A percentile compares a stretch with the other conserved stretches of the same genome.
phyloP scores from a whole-genome alignment of 495 filamentous ascomycete species.

The Durotheca rogersii region DNA sequence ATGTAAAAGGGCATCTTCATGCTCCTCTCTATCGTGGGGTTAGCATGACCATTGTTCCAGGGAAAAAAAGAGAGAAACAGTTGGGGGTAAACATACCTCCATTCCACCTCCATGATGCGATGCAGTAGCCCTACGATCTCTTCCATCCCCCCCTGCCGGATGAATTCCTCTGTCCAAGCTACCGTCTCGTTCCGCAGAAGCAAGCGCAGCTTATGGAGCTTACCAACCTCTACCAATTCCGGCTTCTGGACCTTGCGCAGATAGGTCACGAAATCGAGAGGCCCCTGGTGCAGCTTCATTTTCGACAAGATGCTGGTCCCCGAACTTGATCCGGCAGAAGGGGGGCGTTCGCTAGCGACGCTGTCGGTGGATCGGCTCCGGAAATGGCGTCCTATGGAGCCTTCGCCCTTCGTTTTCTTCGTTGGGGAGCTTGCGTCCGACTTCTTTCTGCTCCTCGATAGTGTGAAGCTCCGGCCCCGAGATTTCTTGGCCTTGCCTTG shows the following conservation, averaged over 20 bases:
- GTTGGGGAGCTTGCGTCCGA: slow-evolving; percentile 43
- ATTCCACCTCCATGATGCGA: slow-evolving; percentile 90
- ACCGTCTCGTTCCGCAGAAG: slow-evolving; percentile 93
- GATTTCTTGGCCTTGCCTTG: slow-evolving; percentile 63
- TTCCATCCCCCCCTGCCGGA: slow-evolving; percentile 84
- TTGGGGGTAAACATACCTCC: slow-evolving; percentile 67
- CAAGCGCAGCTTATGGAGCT: slow-evolving; percentile 87
- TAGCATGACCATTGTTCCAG: slow-evolving; percentile 30
- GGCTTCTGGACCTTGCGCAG: slow-evolving; percentile 74
- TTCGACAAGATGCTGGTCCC: slow-evolving; percentile 49
- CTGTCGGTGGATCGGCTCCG: slow-evolving; percentile 54
- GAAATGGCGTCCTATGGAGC: slow-evolving; percentile 52
- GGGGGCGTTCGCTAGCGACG: slow-evolving; percentile 46
- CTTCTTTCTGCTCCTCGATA: slow-evolving; percentile 58
- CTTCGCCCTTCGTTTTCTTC: slow-evolving; percentile 58
- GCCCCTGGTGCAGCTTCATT: slow-evolving; percentile 56
- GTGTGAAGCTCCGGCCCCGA: slow-evolving; percentile 74
- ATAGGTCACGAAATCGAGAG: slow-evolving; percentile 81
- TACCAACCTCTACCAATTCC: slow-evolving; percentile 84
- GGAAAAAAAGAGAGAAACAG: neutral
- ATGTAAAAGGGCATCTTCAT: slow-evolving; percentile 90
- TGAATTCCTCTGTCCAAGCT: slow-evolving; percentile 89
- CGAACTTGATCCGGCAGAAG: slow-evolving; percentile 43
- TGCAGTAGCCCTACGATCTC: slow-evolving; percentile 84
- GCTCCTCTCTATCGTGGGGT: slow-evolving; percentile 72